Base-by-base conservation (phyloP, 1,139 yeast species). In the Eremothecium sinecaudum region DNA sequence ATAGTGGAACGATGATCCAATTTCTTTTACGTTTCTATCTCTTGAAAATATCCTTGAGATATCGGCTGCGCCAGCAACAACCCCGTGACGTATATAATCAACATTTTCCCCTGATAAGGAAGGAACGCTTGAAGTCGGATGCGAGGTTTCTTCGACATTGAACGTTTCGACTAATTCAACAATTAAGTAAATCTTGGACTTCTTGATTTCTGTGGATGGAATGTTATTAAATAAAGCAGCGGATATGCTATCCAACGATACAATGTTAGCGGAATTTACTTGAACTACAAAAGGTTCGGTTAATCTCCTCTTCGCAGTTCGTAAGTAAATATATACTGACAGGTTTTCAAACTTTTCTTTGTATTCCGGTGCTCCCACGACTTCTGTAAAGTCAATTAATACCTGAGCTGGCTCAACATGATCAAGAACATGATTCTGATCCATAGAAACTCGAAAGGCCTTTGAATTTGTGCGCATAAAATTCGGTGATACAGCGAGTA, bases 21-120 rank as follows among this genome's bases (percentile, higher is more conserved):
- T 59, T 24, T 46, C 49, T 12, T 67, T 59, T 36, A 74, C 62
- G 26, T 81, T 83, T 39, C 70, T 72, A 43, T 72, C 73, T 44
- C 72, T 67, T 15, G 84, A 71, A 51, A 84, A 82, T 27, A 83
- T 71, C 48, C 94, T 71, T 6, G 93, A 75, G 36, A 84, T 77
- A 59, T 84, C 94, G 28, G 87, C 74, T 12, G 80, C 92, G 56
- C 95, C 95, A 3, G 87, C 87, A 27, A 92, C 93, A 12, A 84
- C 73, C 39, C 94, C 94, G 51, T 79, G 76, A 50, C 82, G 75
- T 30, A 79, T 71, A 37, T 67, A 53, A 33, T 59, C 58, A n/a
- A 73, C 53, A 23, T 41, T 34, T 24, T 41, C 36, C 31, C 43
- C 39, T 31, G 41, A 23, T 7, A 40, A 21, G 2, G 46, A 21